These are phyloP conservation scores for Kuraishia floccosa DNA, from an alignment of 805 yeast species.

Conservation along the genomic window DNA sequence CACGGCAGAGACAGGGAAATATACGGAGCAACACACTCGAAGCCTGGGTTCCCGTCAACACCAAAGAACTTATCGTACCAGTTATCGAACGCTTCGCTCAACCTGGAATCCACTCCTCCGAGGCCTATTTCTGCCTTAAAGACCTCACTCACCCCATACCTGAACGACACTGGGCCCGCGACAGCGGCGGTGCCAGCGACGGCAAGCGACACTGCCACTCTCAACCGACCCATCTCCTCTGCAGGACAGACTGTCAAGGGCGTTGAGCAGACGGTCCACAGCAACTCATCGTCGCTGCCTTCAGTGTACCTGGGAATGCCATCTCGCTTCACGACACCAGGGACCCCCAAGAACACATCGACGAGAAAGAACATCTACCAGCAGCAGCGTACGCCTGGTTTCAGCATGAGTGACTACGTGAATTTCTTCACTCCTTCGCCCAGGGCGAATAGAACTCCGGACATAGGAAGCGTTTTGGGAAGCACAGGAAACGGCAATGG, in stretches of 20 bases:
- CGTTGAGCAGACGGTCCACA: background rate
- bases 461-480: constrained; percentile 4
- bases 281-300: constrained; percentile 3
- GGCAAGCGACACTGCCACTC: too few species aligned
- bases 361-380: constrained; percentile 7
- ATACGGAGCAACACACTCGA: background rate
- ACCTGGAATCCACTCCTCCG: constrained; percentile 4
- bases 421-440: constrained; percentile 72
- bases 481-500: too few species aligned
- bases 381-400: constrained; percentile 43
- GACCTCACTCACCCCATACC: background rate
- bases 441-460: constrained; percentile 24
- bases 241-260: background rate
- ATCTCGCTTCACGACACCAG: constrained; percentile 18
- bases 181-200: background rate
- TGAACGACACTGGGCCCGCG: background rate
- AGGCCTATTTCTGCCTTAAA: background rate
- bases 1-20: background rate
- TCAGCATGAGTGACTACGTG: constrained; percentile 76
- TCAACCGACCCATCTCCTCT: background rate
- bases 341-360: constrained; percentile 2
- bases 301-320: too few species aligned
- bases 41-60: constrained; percentile 1
- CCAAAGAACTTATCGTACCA: constrained; percentile 3
- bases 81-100: background rate